Evolutionary conservation across 2,329 filamentous ascomycete genomes (phyloP), one percentile per base, ranked within the genome.

Genomic region (Colletotrichum theobromicola): DNA sequence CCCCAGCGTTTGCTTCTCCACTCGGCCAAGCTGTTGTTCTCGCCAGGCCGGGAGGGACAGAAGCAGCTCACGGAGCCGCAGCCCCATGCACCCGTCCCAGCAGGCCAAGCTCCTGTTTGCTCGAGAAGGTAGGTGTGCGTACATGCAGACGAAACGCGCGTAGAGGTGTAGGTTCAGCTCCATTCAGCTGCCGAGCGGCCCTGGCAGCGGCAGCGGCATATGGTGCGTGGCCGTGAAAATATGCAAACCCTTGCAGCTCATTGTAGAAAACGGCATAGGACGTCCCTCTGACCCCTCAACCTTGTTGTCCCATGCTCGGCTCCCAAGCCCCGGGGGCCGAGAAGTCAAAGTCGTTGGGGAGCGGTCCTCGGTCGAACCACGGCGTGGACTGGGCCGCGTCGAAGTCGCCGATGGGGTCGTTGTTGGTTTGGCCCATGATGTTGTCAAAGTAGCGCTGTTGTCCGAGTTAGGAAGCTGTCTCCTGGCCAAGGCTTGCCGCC

Each of bases 391-490:
- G 68, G 16, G 10, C 28, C 32, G 42, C 28, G 34, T 67, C 72
- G 15, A 67, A 63, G 53, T 60, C 34, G 37, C 60, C 72, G 32
- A 65, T 72, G 46, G 62, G 72, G 7, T 75, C 42, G 37, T 60
- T 75, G 50, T 61, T 67, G 30, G 67, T 60, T 60, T 72, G 74
- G 6, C 30, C 62, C 37, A 75, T 57, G 26, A 76, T 75, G 57
- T 75, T 75, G 64, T 76, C 75, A 61, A 76, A 72, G 68, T 76
- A 75, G 7, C 75, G 72, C 75, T 76, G 32, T 64, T 4, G n/a
- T n/a, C 18, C 35, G 30, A 4, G 55, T 67, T 26, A 72, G 63
- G 53, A 35, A 50, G 37, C 21, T 35, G n/a, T 35, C 21, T 21
- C 26, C 28, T 26, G 30, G 15, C 30, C 10, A 9, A 26, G 21